A percentile compares a stretch with the other conserved stretches of the same genome.
These are phyloP conservation scores for Aristolochia californica DNA, from an alignment of 164 flowering plant species.

Conservation along the genomic window DNA sequence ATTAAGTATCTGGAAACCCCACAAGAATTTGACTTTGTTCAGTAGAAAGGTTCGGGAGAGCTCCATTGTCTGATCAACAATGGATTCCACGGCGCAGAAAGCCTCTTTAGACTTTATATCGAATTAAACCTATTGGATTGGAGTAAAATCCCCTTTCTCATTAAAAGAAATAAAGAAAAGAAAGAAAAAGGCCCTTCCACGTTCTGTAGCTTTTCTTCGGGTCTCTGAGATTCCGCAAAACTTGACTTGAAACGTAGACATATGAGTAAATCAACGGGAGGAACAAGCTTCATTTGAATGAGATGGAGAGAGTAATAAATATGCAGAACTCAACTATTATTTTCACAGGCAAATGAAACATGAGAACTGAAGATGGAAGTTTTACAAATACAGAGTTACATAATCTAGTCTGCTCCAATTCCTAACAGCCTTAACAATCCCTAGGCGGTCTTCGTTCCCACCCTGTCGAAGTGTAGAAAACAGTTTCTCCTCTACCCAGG, in stretches of 20 bases:
- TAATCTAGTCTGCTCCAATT: background rate
- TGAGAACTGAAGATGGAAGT: background rate
- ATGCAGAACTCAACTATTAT: constrained; percentile 13
- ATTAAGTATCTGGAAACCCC: background rate
- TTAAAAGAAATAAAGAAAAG: background rate
- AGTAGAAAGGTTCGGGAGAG: too few relatives aligned
- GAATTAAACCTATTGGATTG: background rate
- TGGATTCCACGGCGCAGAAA: too few relatives aligned
- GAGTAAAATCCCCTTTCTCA: too few relatives aligned
- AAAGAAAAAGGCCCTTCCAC: background rate
- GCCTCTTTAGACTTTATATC: background rate
- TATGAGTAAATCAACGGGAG: background rate
- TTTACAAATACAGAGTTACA: constrained; percentile 3
- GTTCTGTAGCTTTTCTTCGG: background rate
- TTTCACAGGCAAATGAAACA: constrained; percentile 6
- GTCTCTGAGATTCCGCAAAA: background rate
- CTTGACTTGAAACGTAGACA: background rate
- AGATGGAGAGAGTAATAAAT: constrained; percentile 4
- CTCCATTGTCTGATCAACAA: too few relatives aligned
- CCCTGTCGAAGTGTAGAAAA: background rate
- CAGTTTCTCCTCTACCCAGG: constrained; percentile 25
- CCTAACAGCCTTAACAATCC: background rate
- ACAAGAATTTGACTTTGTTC: background rate
- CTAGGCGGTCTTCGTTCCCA: background rate
- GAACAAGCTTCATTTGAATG: constrained; percentile 11